Conservation (phyloP, 2,329 filamentous ascomycete genomes). For the Fusarium odoratissimum region DNA sequence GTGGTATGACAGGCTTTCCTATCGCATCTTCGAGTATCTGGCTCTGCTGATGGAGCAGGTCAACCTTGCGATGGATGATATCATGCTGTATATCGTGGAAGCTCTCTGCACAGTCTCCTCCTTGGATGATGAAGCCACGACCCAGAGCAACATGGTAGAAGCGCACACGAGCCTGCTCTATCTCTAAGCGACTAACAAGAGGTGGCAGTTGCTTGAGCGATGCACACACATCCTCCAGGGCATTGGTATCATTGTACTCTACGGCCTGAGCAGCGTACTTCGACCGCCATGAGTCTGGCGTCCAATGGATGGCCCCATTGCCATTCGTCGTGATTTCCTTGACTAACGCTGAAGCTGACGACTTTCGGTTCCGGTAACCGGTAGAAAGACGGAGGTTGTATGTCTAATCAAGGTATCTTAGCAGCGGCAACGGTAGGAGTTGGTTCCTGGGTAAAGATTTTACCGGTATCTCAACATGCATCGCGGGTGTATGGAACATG, state of each 20-base stretch:
- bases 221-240: background rate
- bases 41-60: background rate
- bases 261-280: background rate
- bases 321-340: background rate
- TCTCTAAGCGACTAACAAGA: background rate
- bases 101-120: background rate
- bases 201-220: background rate
- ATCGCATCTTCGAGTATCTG: background rate
- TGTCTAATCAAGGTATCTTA: background rate
- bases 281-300: background rate
- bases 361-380: background rate
- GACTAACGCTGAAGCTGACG: background rate
- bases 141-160: background rate
- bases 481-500: background rate
- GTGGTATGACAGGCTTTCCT: background rate
- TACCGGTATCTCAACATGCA: background rate
- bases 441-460: background rate
- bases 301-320: background rate
- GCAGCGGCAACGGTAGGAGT: accelerated
- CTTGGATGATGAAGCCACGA: background rate
- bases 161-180: background rate
- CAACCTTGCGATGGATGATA: background rate
- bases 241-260: background rate
- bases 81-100: background rate
- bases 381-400: background rate